Evolutionary conservation across 106 monocot genomes (phyloP).

Genomic region (Allium fistulosum): DNA sequence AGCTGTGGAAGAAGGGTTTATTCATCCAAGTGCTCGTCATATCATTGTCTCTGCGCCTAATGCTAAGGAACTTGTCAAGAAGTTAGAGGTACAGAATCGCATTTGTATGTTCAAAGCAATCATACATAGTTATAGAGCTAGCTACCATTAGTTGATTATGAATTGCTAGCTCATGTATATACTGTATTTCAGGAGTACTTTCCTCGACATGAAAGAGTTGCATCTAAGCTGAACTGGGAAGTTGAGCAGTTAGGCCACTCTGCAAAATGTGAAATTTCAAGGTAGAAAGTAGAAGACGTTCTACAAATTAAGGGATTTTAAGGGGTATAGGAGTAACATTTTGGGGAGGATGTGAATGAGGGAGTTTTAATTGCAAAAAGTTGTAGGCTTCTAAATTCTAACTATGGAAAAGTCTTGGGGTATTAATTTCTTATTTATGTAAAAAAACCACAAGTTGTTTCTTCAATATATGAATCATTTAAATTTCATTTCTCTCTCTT

Average conservation of each 20-base stretch:
- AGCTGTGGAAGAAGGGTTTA: constrained; percentile 59
- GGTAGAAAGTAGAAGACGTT: constrained; percentile 2
- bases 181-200: constrained; percentile 25
- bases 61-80: constrained; percentile 41
- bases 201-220: constrained; percentile 42
- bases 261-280: constrained; percentile 26
- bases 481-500: not conserved
- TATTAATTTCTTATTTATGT: constrained; percentile 5
- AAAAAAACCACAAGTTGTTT: constrained; percentile 4
- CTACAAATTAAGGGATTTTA: not conserved
- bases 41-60: constrained; percentile 49
- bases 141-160: no score
- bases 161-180: no score
- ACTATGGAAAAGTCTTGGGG: not conserved
- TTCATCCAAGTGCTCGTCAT: constrained; percentile 36
- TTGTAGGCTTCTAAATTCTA: not conserved
- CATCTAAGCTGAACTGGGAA: constrained; percentile 39
- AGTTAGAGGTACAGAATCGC: constrained; percentile 27
- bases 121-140: no score
- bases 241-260: constrained; percentile 29
- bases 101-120: no score
- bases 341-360: not conserved
- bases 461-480: constrained; percentile 2
- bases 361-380: not conserved
- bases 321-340: not conserved